A percentile compares a stretch with the other conserved stretches of the same genome.
phyloP scores from a whole-genome alignment of 2,329 filamentous ascomycete genomes.

The Mycogone perniciosa region DNA sequence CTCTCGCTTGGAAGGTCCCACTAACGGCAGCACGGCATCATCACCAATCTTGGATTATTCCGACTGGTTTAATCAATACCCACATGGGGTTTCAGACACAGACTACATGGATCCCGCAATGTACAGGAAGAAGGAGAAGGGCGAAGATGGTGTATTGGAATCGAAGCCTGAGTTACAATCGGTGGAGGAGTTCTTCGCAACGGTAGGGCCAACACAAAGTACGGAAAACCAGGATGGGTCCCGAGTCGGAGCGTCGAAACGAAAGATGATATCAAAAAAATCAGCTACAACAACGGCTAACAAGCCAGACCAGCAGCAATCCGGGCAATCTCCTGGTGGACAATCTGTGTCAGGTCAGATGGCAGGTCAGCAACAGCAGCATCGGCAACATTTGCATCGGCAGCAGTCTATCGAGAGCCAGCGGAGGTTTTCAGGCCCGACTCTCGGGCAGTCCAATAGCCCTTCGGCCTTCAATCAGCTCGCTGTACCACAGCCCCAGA shows the following conservation, averaged over 20 bases:
- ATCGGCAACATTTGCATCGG: slow-evolving; percentile 17
- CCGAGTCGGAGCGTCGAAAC: slow-evolving; percentile 24
- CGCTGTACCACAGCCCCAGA: slow-evolving; percentile 36
- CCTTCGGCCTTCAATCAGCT: slow-evolving; percentile 35
- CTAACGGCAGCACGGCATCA: slow-evolving; percentile 40
- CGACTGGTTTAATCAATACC: slow-evolving; percentile 95
- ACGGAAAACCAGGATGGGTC: slow-evolving; percentile 31
- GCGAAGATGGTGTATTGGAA: slow-evolving; percentile 81
- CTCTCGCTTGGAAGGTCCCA: slow-evolving; percentile 58
- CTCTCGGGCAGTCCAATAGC: slow-evolving; percentile 37
- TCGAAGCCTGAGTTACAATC: slow-evolving; percentile 88
- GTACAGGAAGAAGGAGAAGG: slow-evolving; percentile 64
- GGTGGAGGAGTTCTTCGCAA: slow-evolving; percentile 89
- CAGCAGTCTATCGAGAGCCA: slow-evolving; percentile 18
- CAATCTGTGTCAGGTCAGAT: slow-evolving; percentile 7
- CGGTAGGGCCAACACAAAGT: slow-evolving; percentile 59
- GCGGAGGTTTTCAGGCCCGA: slow-evolving; percentile 36
- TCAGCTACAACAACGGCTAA: slow-evolving; percentile 14
- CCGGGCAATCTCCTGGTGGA: slow-evolving; percentile 4
- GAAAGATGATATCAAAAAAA: slow-evolving; percentile 34
- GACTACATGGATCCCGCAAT: slow-evolving; percentile 74
- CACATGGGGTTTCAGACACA: slow-evolving; percentile 77
- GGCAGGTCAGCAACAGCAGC: slow-evolving; percentile 17
- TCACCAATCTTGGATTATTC: slow-evolving; percentile 84
- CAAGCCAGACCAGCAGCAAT: slow-evolving; percentile 7